Evolutionary conservation across 257 asterid species (phyloP).

Genomic region (Sherardia arvensis): DNA sequence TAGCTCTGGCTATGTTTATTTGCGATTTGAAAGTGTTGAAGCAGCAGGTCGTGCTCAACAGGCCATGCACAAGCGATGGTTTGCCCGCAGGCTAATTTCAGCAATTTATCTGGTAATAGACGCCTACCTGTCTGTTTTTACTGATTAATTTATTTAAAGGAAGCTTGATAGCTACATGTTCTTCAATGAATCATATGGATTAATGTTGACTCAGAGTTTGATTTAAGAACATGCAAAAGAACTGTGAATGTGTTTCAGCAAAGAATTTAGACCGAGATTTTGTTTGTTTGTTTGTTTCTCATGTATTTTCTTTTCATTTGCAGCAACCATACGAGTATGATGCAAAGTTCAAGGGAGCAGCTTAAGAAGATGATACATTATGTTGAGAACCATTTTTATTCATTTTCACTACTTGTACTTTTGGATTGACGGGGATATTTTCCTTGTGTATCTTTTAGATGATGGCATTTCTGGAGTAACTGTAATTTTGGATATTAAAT

Average conservation of each 20-base stretch:
- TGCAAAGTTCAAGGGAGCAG: constrained; percentile 82
- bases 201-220: too few relatives aligned
- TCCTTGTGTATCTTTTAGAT: too few relatives aligned
- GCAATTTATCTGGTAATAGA: constrained; percentile 82
- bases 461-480: too few relatives aligned
- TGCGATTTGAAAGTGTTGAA: constrained; percentile 77
- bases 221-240: neutral
- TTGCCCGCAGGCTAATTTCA: constrained; percentile 87
- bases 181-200: too few relatives aligned
- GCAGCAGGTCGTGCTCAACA: constrained; percentile 83
- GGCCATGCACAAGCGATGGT: constrained; percentile 98
- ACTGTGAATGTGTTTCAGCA: too few relatives aligned
- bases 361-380: too few relatives aligned
- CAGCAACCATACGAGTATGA: constrained; percentile 99
- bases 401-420: too few relatives aligned
- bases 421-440: too few relatives aligned
- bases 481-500: too few relatives aligned
- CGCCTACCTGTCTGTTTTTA: neutral
- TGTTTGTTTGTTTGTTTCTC: neutral
- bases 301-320: constrained; percentile 8
- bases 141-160: neutral
- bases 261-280: too few relatives aligned
- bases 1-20: constrained; percentile 80
- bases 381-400: too few relatives aligned
- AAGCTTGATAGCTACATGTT: neutral